Evolutionary conservation across 108 stramenopile species (phyloP).

Genomic region (Nitzschia putrida): DNA sequence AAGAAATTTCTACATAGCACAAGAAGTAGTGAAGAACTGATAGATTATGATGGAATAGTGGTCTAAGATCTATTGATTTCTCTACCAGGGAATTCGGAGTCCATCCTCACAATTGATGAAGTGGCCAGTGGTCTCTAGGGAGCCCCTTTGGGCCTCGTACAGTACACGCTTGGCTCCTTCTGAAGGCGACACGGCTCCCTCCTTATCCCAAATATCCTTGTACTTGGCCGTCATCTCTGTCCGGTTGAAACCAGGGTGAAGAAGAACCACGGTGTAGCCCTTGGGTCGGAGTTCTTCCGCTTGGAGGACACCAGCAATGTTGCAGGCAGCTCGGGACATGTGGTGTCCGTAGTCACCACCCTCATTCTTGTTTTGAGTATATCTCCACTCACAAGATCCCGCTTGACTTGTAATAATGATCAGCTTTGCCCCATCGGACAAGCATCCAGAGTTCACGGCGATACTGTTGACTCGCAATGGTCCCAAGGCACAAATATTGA

Average conservation of each 20-base stretch:
- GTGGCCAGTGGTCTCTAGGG: constrained; percentile 67
- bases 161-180: constrained; percentile 85
- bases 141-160: constrained; percentile 66
- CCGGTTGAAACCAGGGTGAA: constrained; percentile 93
- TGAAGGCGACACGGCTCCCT: constrained; percentile 80
- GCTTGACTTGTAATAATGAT: constrained; percentile 90
- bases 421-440: constrained; percentile 78
- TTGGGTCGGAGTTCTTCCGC: constrained; percentile 80
- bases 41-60: not conserved
- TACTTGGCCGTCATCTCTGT: constrained; percentile 92
- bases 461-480: constrained; percentile 83
- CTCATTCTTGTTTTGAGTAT: constrained; percentile 73
- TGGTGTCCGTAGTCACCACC: constrained; percentile 92
- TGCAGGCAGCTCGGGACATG: constrained; percentile 90
- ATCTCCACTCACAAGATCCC: constrained; percentile 82
- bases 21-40: too few species aligned
- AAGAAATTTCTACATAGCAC: too few species aligned
- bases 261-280: constrained; percentile 73
- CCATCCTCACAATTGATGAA: constrained; percentile 91
- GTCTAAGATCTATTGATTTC: not conserved
- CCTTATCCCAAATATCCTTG: constrained; percentile 86
- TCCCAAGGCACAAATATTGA: constrained; percentile 87
- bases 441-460: constrained; percentile 55
- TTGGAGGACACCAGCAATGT: constrained; percentile 81
- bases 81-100: constrained; percentile 80